Conservation (phyloP, 805 yeast genomes). For the Sugiyamaella floridensis region DNA sequence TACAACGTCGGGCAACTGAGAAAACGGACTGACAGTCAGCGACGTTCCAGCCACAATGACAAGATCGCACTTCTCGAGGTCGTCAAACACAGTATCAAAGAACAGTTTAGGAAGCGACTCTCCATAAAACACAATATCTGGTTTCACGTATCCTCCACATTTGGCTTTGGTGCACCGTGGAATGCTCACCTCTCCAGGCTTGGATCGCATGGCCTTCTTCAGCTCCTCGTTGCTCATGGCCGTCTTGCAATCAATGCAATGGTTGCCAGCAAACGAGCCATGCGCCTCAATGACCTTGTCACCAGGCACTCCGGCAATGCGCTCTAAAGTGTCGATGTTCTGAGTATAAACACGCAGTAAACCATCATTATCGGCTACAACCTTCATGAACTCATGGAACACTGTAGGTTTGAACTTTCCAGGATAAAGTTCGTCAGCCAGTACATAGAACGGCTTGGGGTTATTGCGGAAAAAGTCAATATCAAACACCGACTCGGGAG, state of each 20-base stretch:
- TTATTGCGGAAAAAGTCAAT: conserved; percentile 67
- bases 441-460: conserved; percentile 78
- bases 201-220: conserved; percentile 18
- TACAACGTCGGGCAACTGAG: conserved; percentile 67
- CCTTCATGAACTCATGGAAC: conserved; percentile 66
- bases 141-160: conserved; percentile 78
- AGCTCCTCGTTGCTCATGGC: conserved; percentile 44
- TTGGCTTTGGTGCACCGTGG: conserved; percentile 17
- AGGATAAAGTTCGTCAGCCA: conserved; percentile 82
- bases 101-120: conserved; percentile 71
- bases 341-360: conserved; percentile 79
- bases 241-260: conserved; percentile 67
- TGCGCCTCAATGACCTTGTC: conserved; percentile 81
- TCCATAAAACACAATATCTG: conserved; percentile 92
- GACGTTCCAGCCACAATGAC: conserved; percentile 92
- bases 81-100: conserved; percentile 61
- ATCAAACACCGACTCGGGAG: conserved; percentile 94
- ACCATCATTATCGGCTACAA: conserved; percentile 56
- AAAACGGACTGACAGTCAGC: conserved; percentile 84
- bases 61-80: conserved; percentile 48
- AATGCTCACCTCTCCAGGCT: conserved; percentile 1
- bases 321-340: conserved; percentile 86
- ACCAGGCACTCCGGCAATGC: conserved; percentile 67
- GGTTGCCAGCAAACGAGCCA: conserved; percentile 83
- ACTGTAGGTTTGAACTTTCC: conserved; percentile 78